Percentiles rank a stretch among this genome's conserved stretches.
phyloP scores from a whole-genome alignment of 805 yeast genomes.

The Citeromyces matritensis region DNA sequence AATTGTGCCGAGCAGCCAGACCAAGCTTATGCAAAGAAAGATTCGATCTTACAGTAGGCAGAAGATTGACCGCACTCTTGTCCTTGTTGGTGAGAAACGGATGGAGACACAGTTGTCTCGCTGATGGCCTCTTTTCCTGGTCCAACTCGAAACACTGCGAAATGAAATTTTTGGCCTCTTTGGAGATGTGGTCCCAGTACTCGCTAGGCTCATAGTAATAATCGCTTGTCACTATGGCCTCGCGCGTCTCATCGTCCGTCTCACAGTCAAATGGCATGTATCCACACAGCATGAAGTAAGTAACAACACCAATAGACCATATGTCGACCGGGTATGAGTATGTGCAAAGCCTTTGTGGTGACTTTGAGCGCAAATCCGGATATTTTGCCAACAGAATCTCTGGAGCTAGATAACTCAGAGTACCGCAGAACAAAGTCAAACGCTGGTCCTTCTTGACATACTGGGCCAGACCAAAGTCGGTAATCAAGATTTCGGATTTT shows the following conservation, averaged over 20 bases:
- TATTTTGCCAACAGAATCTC: constrained; percentile 61
- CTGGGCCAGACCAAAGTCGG: constrained; percentile 95
- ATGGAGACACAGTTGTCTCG: no score
- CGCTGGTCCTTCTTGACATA: constrained; percentile 70
- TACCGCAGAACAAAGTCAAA: constrained; percentile 95
- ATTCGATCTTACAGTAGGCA: no score
- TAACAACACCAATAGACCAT: constrained; percentile 95
- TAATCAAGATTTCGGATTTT: constrained; percentile 82
- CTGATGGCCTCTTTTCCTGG: constrained; percentile 59
- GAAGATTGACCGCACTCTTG: no score
- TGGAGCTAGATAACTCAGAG: constrained; percentile 93
- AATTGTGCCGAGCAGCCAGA: no score
- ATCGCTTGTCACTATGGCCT: constrained; percentile 60
- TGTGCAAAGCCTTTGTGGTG: constrained; percentile 8
- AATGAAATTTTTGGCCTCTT: constrained; percentile 60
- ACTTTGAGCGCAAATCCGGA: no score
- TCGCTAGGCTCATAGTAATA: constrained; percentile 67
- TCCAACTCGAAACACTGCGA: constrained; percentile 59
- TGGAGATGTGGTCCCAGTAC: constrained; percentile 22
- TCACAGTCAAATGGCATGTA: constrained; percentile 92
- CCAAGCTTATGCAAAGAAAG: no score
- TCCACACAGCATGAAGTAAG: constrained; percentile 83
- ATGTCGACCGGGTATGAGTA: constrained; percentile 88
- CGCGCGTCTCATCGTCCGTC: constrained; percentile 75
- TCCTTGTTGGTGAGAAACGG: no score